Evolutionary conservation across 2,329 filamentous ascomycete species (phyloP).

Genomic region (Arthrobotrys iridis): DNA sequence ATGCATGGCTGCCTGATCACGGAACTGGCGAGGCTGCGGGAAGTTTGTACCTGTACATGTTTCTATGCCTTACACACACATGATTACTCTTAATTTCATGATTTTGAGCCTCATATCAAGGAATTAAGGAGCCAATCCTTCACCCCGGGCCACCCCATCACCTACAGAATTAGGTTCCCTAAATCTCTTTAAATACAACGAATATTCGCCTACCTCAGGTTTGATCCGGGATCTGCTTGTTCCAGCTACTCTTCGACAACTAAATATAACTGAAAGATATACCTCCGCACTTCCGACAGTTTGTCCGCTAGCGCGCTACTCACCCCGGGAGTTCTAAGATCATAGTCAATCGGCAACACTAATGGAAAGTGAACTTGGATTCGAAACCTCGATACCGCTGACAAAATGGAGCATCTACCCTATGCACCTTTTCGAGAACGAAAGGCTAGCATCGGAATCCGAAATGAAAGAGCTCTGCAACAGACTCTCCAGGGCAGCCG

Average conservation of each 20-base stretch:
- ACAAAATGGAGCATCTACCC: conserved; percentile 5
- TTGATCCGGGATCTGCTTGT: no score
- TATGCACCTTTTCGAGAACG: neutral
- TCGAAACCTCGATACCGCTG: neutral
- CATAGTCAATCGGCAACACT: neutral
- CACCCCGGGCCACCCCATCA: no score
- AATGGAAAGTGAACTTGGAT: neutral
- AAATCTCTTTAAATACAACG: no score
- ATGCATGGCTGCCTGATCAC: no score
- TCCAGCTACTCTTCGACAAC: neutral
- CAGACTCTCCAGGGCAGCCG: neutral
- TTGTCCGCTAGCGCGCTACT: neutral
- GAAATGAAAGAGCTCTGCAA: conserved; percentile 12
- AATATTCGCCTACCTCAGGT: no score
- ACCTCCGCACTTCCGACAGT: neutral
- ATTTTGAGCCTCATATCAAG: no score
- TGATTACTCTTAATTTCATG: no score
- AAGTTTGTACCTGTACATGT: no score
- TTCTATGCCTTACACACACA: no score
- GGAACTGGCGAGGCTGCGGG: no score
- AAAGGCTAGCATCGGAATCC: conserved; percentile 1
- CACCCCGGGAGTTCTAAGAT: neutral
- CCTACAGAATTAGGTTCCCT: no score
- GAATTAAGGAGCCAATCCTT: no score
- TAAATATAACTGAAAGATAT: neutral